Evolutionary conservation across 108 stramenopile genomes (phyloP), one percentile per base, ranked within the genome.

Genomic region (Skeletonema tropicum): DNA sequence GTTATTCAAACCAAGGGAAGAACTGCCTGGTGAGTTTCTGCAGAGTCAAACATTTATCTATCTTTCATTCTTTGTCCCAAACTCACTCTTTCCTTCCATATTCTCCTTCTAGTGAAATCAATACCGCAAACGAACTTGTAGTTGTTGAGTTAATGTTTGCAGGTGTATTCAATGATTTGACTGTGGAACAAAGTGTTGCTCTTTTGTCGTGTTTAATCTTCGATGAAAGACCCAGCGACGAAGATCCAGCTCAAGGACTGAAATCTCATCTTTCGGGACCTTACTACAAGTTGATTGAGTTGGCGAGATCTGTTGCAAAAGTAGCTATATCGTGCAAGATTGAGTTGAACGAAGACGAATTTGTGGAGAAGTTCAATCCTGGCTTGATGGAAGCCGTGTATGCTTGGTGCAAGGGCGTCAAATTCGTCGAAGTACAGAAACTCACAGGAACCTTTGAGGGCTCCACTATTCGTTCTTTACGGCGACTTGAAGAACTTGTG

Each of bases 1-100:
- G 97, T 99, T 49, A 96, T 99, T 66, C 94, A 97, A 75, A 92
- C 97, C 17, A 99, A 99, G 78, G 99, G 99, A 21, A 80, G 98
- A 39, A 95, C 97, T n/a, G 98, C 98, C 7, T 98, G 98, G 52
- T 55, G 23, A 55, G 52, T 55, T 25, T 21, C 1, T 17, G 12
- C 61, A 68, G 31, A 17, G 61, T 19, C 31, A 13, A 9, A 19
- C 11, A 33, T 25, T 36, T 38, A 9, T 10, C 12, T 33, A 33
- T 17, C 61, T 62, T 2, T 38, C 12, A 58, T n/a, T 58, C 25
- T n/a, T 61, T 38, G 36, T 19, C 14, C 14, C 29, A 62, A 33
- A 25, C 35, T 19, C 19, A 62, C 17, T 2, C 31, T 36, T 17
- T 35, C 31, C 36, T 62, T 38, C 21, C 26, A 29, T 29, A 29